phyloP scores from a whole-genome alignment of 306 rosid species.

The Lagenaria siceraria region DNA sequence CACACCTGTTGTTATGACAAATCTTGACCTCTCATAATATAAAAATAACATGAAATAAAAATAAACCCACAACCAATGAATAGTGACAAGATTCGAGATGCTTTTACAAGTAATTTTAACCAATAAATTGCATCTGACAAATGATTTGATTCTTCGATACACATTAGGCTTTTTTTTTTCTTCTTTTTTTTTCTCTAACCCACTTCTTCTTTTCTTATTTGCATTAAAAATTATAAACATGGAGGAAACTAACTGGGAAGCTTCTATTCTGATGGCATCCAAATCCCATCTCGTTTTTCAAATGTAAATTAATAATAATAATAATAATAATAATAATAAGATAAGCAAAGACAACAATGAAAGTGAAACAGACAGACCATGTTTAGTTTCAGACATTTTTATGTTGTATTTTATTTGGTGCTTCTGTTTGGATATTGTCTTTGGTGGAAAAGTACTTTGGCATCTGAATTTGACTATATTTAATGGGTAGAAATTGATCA shows the following conservation, averaged over 20 bases:
- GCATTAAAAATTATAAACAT: not conserved
- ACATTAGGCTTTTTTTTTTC: no score
- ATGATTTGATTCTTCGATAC: slow-evolving; percentile 1
- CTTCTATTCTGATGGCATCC: not conserved
- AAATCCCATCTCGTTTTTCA: not conserved
- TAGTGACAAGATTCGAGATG: slow-evolving; percentile 1
- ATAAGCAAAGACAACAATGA: not conserved
- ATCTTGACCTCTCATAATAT: not conserved
- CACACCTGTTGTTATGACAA: not conserved
- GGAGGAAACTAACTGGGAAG: not conserved
- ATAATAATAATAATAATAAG: not conserved
- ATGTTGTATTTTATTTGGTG: not conserved
- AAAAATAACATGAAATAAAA: not conserved
- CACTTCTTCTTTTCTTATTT: not conserved
- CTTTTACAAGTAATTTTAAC: slow-evolving; percentile 2
- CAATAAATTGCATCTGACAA: slow-evolving; percentile 6
- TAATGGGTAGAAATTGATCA: not conserved
- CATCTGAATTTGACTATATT: not conserved
- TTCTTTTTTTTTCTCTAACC: not conserved
- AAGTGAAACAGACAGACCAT: not conserved
- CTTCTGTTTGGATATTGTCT: not conserved
- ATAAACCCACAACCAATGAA: not conserved
- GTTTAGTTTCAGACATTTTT: not conserved
- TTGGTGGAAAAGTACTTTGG: not conserved
- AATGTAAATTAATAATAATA: not conserved